Evolutionary conservation across 2,329 filamentous ascomycete genomes (phyloP).

Genomic region (Coniella lustricola): DNA sequence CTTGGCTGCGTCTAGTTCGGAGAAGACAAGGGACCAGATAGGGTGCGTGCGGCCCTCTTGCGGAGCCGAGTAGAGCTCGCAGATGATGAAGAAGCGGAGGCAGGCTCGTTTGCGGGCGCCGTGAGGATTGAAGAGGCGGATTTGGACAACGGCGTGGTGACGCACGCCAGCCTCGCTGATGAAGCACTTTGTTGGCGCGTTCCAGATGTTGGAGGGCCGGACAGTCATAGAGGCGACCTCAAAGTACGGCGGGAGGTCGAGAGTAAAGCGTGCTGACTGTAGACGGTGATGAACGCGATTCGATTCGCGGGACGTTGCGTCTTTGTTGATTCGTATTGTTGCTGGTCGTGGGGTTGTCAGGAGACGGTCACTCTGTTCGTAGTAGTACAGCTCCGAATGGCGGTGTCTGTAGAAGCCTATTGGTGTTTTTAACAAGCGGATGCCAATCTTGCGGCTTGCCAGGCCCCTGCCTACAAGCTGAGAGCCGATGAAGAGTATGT

Average conservation of each 20-base stretch:
- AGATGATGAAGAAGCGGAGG: background rate
- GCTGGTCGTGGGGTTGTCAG: background rate
- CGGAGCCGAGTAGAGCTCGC: constrained; percentile 1
- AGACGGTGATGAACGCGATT: background rate
- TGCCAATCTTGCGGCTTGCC: background rate
- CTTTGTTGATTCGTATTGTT: background rate
- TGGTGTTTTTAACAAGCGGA: background rate
- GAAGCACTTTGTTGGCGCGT: background rate
- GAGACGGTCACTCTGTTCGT: background rate
- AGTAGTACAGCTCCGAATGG: background rate
- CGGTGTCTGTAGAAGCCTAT: background rate
- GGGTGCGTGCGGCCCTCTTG: background rate
- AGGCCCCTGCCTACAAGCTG: background rate
- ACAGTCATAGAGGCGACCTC: background rate
- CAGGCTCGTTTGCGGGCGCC: background rate
- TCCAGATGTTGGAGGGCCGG: background rate
- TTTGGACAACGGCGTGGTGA: background rate
- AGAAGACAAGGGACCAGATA: background rate
- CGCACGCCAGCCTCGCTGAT: background rate
- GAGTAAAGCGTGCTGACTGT: background rate
- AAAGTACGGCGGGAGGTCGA: background rate
- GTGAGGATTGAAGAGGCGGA: background rate
- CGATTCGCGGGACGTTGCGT: background rate
- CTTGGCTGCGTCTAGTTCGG: background rate
- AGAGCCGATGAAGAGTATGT: constrained; percentile 5